phyloP scores from a whole-genome alignment of 1,139 yeast species.

The Yamadazyma pseudoaaseri region DNA sequence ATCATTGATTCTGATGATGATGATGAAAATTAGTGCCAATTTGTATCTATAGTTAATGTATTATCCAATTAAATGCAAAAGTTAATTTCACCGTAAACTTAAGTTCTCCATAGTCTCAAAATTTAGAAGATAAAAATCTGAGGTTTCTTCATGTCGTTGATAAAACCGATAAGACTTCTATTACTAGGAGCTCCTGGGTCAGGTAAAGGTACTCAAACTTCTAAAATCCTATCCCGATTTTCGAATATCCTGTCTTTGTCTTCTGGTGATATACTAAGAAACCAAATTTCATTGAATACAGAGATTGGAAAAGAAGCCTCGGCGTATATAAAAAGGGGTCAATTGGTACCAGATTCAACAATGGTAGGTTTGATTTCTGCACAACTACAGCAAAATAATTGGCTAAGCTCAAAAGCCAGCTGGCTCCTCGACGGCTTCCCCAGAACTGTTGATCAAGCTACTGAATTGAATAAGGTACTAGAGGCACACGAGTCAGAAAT shows the following conservation, averaged over 20 bases:
- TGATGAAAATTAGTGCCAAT: constrained; percentile 29
- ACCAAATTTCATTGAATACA: constrained; percentile 58
- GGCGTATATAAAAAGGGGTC: constrained; percentile 57
- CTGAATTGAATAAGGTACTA: constrained; percentile 48
- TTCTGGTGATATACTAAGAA: constrained; percentile 80
- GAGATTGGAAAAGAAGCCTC: constrained; percentile 60
- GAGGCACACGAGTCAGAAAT: constrained; percentile 36
- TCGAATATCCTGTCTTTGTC: constrained; percentile 58
- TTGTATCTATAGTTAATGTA: constrained; percentile 6
- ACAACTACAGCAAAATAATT: constrained; percentile 43
- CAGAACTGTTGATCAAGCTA: constrained; percentile 72
- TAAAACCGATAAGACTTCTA: constrained; percentile 59
- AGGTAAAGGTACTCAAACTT: constrained; percentile 89
- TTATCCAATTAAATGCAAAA: neutral
- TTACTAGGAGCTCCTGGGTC: constrained; percentile 93
- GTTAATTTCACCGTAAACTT: constrained; percentile 1
- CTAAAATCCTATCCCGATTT: constrained; percentile 55
- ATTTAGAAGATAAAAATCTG: no score
- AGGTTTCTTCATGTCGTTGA: constrained; percentile 1
- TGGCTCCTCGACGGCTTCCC: constrained; percentile 96
- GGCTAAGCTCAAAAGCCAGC: constrained; percentile 47
- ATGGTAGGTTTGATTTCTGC: constrained; percentile 60
- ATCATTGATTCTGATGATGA: constrained; percentile 48
- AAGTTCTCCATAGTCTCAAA: neutral
- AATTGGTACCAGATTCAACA: constrained; percentile 67